Percentiles rank a stretch among this genome's conserved stretches.
These are phyloP conservation scores for Rhodotorula graminis DNA, from an alignment of 768 basidiomycete genomes.

Conservation along the genomic window DNA sequence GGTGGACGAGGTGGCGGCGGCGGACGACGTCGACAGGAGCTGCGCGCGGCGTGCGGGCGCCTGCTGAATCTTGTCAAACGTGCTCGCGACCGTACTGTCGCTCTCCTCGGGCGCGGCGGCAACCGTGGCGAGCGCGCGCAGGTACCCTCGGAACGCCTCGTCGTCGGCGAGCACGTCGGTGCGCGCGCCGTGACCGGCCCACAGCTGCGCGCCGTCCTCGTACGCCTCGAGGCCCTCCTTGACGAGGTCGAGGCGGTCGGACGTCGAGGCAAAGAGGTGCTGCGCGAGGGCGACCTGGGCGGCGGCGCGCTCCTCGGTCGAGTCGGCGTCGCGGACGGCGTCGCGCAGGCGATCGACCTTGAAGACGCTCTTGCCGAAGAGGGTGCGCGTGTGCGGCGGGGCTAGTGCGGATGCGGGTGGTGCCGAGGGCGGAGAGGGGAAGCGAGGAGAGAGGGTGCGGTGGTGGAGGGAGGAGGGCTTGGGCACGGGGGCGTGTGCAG, in stretches of 20 bases:
- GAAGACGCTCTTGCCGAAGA: not conserved
- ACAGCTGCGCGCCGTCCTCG: constrained; percentile 25
- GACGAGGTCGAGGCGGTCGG: not conserved
- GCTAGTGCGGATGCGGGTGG: not conserved
- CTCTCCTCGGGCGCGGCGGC: constrained; percentile 53
- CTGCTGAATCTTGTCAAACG: constrained; percentile 45
- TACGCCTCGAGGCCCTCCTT: constrained; percentile 20
- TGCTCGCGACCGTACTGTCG: constrained; percentile 60
- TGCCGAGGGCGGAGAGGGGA: not conserved
- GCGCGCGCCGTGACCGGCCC: not conserved
- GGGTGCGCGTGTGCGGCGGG: not conserved
- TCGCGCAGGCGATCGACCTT: constrained; percentile 2
- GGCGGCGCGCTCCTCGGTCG: not conserved
- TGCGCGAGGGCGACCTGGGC: constrained; percentile 5
- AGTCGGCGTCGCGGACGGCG: not conserved
- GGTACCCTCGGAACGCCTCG: constrained; percentile 70
- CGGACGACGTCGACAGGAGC: constrained; percentile 1
- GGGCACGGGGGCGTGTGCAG: not conserved
- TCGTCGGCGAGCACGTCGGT: constrained; percentile 58
- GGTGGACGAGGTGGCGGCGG: not conserved
- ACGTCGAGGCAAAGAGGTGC: not conserved
- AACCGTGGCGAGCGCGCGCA: constrained; percentile 57
- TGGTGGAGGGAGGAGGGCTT: not conserved
- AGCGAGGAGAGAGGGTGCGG: not conserved
- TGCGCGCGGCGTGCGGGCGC: constrained; percentile 22